phyloP scores from a whole-genome alignment of 208 protist genomes.

The Crithidia thermophila region DNA sequence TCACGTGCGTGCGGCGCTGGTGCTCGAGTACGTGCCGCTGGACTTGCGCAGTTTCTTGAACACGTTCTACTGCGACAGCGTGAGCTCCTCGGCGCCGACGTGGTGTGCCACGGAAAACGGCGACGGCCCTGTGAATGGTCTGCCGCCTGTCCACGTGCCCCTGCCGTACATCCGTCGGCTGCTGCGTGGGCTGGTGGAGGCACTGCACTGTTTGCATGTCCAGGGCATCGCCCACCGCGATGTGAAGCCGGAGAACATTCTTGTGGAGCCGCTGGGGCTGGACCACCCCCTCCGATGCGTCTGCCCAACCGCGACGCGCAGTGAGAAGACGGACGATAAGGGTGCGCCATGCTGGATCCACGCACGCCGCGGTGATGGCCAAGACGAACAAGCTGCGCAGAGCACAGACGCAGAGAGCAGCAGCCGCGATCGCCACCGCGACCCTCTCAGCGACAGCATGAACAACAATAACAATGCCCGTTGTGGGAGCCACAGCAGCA shows the following conservation, averaged over 20 bases:
- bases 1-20: slow-evolving; percentile 27
- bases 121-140: neutral
- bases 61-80: slow-evolving; percentile 39
- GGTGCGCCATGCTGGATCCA: slow-evolving; percentile 24
- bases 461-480: neutral
- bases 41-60: slow-evolving; percentile 39
- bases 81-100: slow-evolving; percentile 9
- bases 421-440: too few relatives aligned
- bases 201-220: slow-evolving; percentile 56
- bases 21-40: slow-evolving; percentile 48
- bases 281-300: slow-evolving; percentile 32
- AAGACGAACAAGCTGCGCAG: too few relatives aligned
- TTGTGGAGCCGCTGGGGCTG: slow-evolving; percentile 54
- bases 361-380: neutral
- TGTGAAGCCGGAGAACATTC: slow-evolving; percentile 53
- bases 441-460: neutral
- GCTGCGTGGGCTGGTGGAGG: slow-evolving; percentile 33
- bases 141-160: slow-evolving; percentile 22
- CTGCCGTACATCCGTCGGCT: slow-evolving; percentile 32
- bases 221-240: slow-evolving; percentile 68
- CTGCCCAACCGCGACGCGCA: slow-evolving; percentile 6
- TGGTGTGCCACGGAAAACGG: slow-evolving; percentile 1
- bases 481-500: neutral
- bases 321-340: neutral
- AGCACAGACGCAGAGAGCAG: neutral